These are phyloP conservation scores for Mortierella sp. DNA, from an alignment of 371 early-diverging fungal genomes.

Conservation along the genomic window DNA sequence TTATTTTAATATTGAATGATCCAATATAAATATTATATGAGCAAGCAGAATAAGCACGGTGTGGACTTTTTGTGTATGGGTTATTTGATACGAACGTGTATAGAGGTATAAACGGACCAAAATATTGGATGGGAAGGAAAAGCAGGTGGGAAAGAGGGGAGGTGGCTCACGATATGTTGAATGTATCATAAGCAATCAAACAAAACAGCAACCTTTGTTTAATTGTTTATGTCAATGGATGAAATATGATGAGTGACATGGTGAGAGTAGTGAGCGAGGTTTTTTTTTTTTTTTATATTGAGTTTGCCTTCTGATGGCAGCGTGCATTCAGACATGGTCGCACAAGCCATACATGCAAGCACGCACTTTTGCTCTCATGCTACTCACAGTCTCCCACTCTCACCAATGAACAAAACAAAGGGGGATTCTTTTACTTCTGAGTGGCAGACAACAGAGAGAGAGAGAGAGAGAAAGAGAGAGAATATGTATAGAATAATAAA, in stretches of 20 bases:
- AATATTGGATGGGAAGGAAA: constrained; percentile 1
- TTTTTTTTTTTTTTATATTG: neutral
- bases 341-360: constrained; percentile 5
- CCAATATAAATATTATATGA: neutral
- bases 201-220: no score
- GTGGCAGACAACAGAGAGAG: neutral
- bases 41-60: neutral
- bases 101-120: neutral
- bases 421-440: constrained; percentile 1
- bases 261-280: no score
- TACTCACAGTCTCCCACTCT: neutral
- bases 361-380: neutral
- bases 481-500: neutral
- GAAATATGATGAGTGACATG: no score
- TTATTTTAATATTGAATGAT: neutral
- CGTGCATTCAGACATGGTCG: constrained; percentile 3
- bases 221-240: no score
- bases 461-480: neutral
- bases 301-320: neutral
- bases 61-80: neutral
- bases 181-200: no score
- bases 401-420: neutral
- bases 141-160: neutral
- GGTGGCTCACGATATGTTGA: no score
- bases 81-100: neutral